Evolutionary conservation across 2,329 filamentous ascomycete species (phyloP), one percentile per base, ranked within the genome.

Genomic region (Monosporascus sp.): DNA sequence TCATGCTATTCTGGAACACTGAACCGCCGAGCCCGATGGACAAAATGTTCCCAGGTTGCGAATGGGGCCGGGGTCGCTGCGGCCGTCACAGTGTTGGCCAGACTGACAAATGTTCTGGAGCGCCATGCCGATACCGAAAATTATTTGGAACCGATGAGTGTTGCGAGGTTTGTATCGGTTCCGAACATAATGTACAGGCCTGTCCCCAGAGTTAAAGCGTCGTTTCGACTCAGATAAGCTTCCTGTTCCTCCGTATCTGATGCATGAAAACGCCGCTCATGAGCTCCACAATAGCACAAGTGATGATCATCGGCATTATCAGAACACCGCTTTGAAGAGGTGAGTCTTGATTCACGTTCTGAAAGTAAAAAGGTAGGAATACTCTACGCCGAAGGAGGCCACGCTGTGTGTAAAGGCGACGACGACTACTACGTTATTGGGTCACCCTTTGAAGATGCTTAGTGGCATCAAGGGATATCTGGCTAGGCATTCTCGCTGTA

Each of bases 51-150:
- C 73, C 24, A 80, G 58, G 54, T 77, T 76, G 46, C 78, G 72
- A 36, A 78, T 63, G 61, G 81, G 81, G 11, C 71, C 68, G 55
- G 80, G 77, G 78, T 76, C 0, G 77, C 71, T 2, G 78, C 81
- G 20, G 76, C 78, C 6, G 75, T 72, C 16, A 76, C 77, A 54
- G 79, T 77, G 53, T 82, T 78, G 7, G 71, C 64, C 3, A 75
- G 75, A 19, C 72, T 73, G 52, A 84, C 76, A 24, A 74, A n/a
- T 76, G 26, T 76, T 73, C 44, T 74, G 71, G 6, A 72, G 57
- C 3, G 72, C 74, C 5, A 64, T 61, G 4, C 73, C 74, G 9
- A 73, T 59, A 7, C 73, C 75, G 20, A 60, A 62, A 3, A 77
- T 51, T 11, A 77, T 66, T 58, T 77, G 72, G 51, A 73, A 76